Conservation (phyloP, 345 rosid species). For the Corchorus capsularis region DNA sequence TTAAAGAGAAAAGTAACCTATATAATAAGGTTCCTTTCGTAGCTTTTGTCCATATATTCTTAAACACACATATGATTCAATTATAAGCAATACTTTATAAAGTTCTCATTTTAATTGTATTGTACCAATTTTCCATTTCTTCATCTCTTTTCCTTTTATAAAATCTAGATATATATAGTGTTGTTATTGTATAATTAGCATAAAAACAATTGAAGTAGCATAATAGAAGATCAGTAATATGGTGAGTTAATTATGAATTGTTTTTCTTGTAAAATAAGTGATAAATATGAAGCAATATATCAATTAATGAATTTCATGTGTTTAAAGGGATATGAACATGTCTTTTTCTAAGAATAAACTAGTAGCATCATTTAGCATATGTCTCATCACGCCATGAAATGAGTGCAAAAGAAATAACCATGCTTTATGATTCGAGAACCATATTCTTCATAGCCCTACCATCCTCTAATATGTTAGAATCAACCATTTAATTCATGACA, state of each 20-base stretch:
- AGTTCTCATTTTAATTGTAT: not conserved
- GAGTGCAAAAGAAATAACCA: not conserved
- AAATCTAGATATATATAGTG: too few species aligned
- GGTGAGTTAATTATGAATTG: too few species aligned
- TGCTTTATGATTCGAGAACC: not conserved
- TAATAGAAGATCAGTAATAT: too few species aligned
- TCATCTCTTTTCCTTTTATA: not conserved
- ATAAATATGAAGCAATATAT: too few species aligned
- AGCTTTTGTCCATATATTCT: not conserved
- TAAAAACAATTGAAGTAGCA: too few species aligned
- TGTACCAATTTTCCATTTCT: not conserved
- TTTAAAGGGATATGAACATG: not conserved
- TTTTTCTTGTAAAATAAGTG: too few species aligned
- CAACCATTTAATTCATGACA: not conserved
- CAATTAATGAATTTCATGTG: too few species aligned
- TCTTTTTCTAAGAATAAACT: not conserved
- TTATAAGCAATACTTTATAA: not conserved
- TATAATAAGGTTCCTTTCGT: not conserved
- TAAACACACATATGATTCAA: not conserved
- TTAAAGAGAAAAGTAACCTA: not conserved
- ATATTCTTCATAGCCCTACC: not conserved
- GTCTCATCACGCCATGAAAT: not conserved
- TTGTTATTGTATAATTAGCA: too few species aligned
- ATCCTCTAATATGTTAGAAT: not conserved
- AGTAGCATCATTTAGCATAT: constrained; percentile 1